Conservation (phyloP, 2,329 filamentous ascomycete genomes). For the Xylaria sp. region DNA sequence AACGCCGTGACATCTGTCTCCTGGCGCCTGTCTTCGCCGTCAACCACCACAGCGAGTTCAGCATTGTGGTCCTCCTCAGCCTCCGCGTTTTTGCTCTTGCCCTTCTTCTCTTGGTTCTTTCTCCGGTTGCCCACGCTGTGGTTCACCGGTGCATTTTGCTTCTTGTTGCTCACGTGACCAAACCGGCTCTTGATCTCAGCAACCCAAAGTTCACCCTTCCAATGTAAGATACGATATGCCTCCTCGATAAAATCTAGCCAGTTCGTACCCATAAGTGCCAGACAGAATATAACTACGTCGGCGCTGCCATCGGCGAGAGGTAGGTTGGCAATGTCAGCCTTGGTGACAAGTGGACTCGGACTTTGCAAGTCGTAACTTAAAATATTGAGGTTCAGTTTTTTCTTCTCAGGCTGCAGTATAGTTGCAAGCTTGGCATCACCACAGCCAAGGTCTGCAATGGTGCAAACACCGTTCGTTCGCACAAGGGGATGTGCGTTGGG, state of each 20-base stretch:
- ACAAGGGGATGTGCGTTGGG: slow-evolving; percentile 62
- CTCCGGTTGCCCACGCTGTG: slow-evolving; percentile 75
- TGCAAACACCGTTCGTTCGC: slow-evolving; percentile 73
- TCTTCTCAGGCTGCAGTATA: slow-evolving; percentile 65
- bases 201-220: slow-evolving; percentile 96
- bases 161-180: slow-evolving; percentile 59
- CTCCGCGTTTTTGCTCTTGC: slow-evolving; percentile 53
- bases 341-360: slow-evolving; percentile 76
- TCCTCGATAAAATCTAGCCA: slow-evolving; percentile 98
- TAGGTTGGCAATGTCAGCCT: slow-evolving; percentile 85
- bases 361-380: slow-evolving; percentile 87
- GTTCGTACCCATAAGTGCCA: slow-evolving; percentile 98
- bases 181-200: slow-evolving; percentile 97
- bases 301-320: slow-evolving; percentile 76
- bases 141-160: slow-evolving; percentile 56
- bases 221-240: slow-evolving; percentile 86
- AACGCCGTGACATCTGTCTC: slow-evolving; percentile 90
- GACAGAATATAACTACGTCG: slow-evolving; percentile 91
- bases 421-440: slow-evolving; percentile 85
- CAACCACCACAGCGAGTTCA: slow-evolving; percentile 72
- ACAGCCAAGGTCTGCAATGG: slow-evolving; percentile 90
- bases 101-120: slow-evolving; percentile 47
- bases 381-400: slow-evolving; percentile 74
- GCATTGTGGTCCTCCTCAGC: slow-evolving; percentile 57
- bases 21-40: slow-evolving; percentile 67